Percentiles rank a stretch among this genome's conserved stretches.
Evolutionary conservation across 2,329 filamentous ascomycete genomes (phyloP).

Genomic region (Xylariales sp.): DNA sequence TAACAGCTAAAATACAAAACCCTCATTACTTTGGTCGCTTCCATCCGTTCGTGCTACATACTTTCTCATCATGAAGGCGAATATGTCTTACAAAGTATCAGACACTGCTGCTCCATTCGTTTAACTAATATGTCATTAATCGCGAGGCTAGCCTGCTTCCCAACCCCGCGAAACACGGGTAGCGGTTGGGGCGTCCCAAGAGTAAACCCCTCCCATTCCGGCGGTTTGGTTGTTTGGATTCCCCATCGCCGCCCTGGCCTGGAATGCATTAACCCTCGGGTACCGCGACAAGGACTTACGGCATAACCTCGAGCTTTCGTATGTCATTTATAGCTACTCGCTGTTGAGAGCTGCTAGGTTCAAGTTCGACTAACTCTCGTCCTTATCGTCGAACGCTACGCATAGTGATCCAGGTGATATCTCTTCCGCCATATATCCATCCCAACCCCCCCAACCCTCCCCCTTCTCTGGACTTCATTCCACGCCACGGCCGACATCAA

Average conservation of each 20-base stretch:
- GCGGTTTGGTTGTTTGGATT: conserved; percentile 14
- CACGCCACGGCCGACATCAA: conserved; percentile 40
- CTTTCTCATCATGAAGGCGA: neutral
- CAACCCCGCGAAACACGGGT: neutral
- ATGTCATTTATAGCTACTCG: neutral
- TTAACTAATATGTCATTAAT: neutral
- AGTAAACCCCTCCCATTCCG: conserved; percentile 35
- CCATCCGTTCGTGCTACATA: neutral
- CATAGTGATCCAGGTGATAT: conserved; percentile 4
- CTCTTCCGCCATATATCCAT: neutral
- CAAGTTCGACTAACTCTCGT: neutral
- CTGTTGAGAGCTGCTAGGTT: neutral
- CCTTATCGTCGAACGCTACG: neutral
- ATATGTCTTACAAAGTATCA: neutral
- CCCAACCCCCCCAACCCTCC: conserved; percentile 17
- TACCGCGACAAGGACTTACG: neutral
- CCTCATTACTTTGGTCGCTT: neutral
- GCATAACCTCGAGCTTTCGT: conserved; percentile 2
- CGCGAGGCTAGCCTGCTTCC: neutral
- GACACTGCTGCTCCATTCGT: neutral
- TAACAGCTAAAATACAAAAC: conserved; percentile 6
- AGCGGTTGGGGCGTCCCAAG: neutral
- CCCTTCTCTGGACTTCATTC: conserved; percentile 39
- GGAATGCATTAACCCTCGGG: conserved; percentile 30
- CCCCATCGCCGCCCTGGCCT: conserved; percentile 4